These are phyloP conservation scores for Schizochytrium sp. DNA, from an alignment of 108 stramenopile species.

Conservation along the genomic window DNA sequence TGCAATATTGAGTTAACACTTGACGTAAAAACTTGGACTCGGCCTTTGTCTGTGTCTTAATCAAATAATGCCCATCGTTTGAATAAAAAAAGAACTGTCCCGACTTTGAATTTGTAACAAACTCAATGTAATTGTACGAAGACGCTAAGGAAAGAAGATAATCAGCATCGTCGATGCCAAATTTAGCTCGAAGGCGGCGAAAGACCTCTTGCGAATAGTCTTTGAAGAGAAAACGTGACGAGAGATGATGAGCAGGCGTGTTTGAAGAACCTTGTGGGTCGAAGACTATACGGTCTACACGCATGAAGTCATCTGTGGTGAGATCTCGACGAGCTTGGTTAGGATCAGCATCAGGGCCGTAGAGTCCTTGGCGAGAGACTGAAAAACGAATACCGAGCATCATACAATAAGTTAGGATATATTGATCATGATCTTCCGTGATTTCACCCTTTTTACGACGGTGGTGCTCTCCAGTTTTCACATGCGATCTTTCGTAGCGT, in stretches of 20 bases:
- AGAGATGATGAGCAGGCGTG: constrained; percentile 92
- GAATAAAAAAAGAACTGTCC: constrained; percentile 99
- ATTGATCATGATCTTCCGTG: constrained; percentile 91
- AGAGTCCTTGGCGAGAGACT: constrained; percentile 72
- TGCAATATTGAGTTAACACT: constrained; percentile 95
- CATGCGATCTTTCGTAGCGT: not conserved
- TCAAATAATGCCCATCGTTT: constrained; percentile 95
- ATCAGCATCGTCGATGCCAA: constrained; percentile 90
- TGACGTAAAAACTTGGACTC: constrained; percentile 94
- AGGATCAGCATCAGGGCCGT: constrained; percentile 67
- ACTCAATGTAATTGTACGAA: constrained; percentile 97
- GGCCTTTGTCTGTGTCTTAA: constrained; percentile 96
- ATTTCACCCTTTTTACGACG: constrained; percentile 85
- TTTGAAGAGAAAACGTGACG: constrained; percentile 99
- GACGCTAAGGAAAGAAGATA: constrained; percentile 94
- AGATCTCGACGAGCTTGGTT: constrained; percentile 35
- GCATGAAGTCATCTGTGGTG: constrained; percentile 84
- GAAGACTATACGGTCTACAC: constrained; percentile 82
- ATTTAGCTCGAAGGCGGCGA: constrained; percentile 86
- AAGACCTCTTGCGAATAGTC: constrained; percentile 92
- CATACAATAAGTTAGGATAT: constrained; percentile 93
- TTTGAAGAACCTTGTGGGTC: constrained; percentile 84
- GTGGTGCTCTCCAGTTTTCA: not conserved
- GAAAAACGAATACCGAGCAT: constrained; percentile 94
- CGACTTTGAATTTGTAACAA: constrained; percentile 96